Evolutionary conservation across 805 yeast species (phyloP), one percentile per base, ranked within the genome.

Genomic region (Metschnikowia matae): DNA sequence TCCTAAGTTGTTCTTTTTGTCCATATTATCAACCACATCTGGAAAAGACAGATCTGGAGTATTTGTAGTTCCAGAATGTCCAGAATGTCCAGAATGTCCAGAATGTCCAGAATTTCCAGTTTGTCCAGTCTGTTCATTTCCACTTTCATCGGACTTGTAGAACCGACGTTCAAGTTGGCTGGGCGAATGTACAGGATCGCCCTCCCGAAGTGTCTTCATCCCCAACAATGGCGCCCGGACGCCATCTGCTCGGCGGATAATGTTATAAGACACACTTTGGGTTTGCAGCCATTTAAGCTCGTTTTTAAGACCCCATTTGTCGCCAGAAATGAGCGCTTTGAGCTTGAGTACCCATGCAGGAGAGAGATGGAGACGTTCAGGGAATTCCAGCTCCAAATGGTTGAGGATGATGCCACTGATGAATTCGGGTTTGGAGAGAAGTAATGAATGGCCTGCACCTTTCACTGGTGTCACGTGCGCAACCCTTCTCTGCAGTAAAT

Each of bases 301-400:
- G 60, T 86, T 87, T 64, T 86, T 86, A 54, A 87, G 66, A 20
- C 89, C 87, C 92, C 92, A 87, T 65, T 87, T 86, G 58, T 81
- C 86, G 2, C 85, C 86, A 23, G 81, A 77, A 13, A 81, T 75
- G 47, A 80, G 75, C 2, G 87, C 87, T 58, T 82, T 79, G 15
- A 81, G 73, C 54, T 79, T 74, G 47, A 86, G 71, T 44, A 84
- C 89, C 91, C 91, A 86, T 2, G 87, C 79, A 23, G 85, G 80
- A 18, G 83, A 80, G 34, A 87, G 73, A 56, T 83, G 78, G 45
- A 79, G 67, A 36, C 77, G 49, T 42, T 69, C 71, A 18, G 83
- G 82, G 46, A 70, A 69, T 23, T 74, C 65, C 46, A 59, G 68
- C 49, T 77, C 80, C 14, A 85, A 60, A 59, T 84, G 87, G 56